Conservation (phyloP, 768 basidiomycete species). For the Podaxis mareebaensis region DNA sequence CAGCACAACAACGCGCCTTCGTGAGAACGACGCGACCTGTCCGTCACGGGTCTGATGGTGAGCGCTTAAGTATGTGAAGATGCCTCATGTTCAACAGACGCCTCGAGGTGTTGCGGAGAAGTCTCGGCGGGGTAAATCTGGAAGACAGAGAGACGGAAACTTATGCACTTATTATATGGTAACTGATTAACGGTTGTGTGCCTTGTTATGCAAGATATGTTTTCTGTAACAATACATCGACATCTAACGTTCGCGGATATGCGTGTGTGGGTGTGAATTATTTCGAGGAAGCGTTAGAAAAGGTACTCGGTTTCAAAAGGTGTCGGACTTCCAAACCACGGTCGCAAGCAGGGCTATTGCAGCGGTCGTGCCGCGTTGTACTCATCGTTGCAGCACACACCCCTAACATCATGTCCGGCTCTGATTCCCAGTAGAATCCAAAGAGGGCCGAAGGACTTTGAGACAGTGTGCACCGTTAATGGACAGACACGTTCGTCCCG, state of each 20-base stretch:
- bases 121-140: not conserved
- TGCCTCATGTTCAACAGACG: not conserved
- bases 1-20: slow-evolving; percentile 38
- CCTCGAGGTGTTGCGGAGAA: not conserved
- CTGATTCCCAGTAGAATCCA: not conserved
- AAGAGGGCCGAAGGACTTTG: not conserved
- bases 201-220: not conserved
- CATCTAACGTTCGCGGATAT: too few species aligned
- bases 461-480: not conserved
- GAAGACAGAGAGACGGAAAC: not conserved
- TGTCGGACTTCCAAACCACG: too few species aligned
- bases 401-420: not conserved
- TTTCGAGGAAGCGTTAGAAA: too few species aligned
- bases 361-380: not conserved
- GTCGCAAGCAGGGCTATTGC: not conserved
- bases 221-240: too few species aligned
- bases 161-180: too few species aligned
- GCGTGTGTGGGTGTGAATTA: too few species aligned
- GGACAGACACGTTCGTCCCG: not conserved
- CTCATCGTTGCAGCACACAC: not conserved
- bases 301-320: too few species aligned
- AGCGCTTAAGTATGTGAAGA: not conserved
- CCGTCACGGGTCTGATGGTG: slow-evolving; percentile 10
- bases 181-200: not conserved
- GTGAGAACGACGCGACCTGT: slow-evolving; percentile 32